Conservation (phyloP, 1,139 yeast species). For the Nadsonia starkeyi-henricii region DNA sequence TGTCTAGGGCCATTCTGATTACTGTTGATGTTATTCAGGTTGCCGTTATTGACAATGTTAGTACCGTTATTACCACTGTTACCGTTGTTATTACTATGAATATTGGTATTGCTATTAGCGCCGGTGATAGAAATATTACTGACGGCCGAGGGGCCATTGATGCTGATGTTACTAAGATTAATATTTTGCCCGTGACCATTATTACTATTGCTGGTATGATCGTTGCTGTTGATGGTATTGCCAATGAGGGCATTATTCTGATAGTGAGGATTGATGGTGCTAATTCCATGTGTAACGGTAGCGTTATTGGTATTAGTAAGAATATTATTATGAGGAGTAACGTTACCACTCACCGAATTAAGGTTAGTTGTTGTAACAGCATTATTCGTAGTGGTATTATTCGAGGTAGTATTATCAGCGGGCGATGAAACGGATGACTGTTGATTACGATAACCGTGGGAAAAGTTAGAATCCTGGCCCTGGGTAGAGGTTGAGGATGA, state of each 20-base stretch:
- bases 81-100: slow-evolving; percentile 3
- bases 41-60: slow-evolving; percentile 3
- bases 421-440: slow-evolving; percentile 4
- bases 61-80: slow-evolving; percentile 4
- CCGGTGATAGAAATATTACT: too few species aligned
- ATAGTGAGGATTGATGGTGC: background rate
- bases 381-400: too few species aligned
- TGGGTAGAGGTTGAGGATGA: slow-evolving; percentile 2
- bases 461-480: background rate
- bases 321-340: too few species aligned
- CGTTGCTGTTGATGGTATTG: background rate
- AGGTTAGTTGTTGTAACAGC: too few species aligned
- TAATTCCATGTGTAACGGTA: too few species aligned
- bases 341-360: too few species aligned
- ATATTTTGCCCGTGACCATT: slow-evolving; percentile 1
- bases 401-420: background rate
- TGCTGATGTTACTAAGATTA: slow-evolving; percentile 5
- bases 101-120: background rate
- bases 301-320: too few species aligned
- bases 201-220: slow-evolving; percentile 3
- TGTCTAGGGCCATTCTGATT: background rate
- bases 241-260: background rate
- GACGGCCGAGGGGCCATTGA: background rate
- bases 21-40: background rate
- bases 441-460: slow-evolving; percentile 1